Evolutionary conservation across 2,329 filamentous ascomycete species (phyloP), one percentile per base, ranked within the genome.

Genomic region (Fusarium succisae): DNA sequence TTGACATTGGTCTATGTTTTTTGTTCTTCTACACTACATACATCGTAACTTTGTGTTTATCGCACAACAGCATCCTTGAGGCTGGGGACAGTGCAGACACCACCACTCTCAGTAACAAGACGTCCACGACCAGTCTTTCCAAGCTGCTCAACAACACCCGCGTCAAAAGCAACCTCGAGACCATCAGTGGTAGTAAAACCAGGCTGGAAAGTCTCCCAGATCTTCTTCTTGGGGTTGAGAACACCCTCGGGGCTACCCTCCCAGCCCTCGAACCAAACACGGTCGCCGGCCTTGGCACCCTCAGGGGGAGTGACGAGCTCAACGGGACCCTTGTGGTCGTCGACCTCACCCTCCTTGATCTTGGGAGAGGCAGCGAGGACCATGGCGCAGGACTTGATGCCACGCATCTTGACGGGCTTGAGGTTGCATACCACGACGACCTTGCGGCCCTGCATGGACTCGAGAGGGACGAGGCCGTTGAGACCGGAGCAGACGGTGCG

Each of bases 401-500:
- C 96, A 74, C 96, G 94, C 96, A 99, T 99, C 83, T 97, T 99
- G 83, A 98, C 96, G 57, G 96, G 96, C 89, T 99, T 99, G 77
- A 99, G 90, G 85, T 99, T 99, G 88, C 94, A 97, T 28, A 99
- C 96, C 3, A 96, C 94, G 38, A 99, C 90, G 70, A 99, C 94
- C 86, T 97, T 97, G 82, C 96, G 94, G 80, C 92, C 91, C 84
- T 99, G 96, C 96, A 99, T 98, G 83, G 98, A 94, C 83, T 94
- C 94, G 53, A 99, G 88, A 2, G 96, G 96, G 3, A 99, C 86
- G 37, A 98, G 90, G 13, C 96, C 96, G 83, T 98, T 98, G 74
- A 99, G 89, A 35, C 96, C 96, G 4, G 96, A 98, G 90, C 96
- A 99, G 55, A 99, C 96, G 22, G 96, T 99, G 53, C 96, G 93